Evolutionary conservation across 1,139 yeast species (phyloP), one percentile per base, ranked within the genome.

Genomic region (Lodderomyces elongisporus): DNA sequence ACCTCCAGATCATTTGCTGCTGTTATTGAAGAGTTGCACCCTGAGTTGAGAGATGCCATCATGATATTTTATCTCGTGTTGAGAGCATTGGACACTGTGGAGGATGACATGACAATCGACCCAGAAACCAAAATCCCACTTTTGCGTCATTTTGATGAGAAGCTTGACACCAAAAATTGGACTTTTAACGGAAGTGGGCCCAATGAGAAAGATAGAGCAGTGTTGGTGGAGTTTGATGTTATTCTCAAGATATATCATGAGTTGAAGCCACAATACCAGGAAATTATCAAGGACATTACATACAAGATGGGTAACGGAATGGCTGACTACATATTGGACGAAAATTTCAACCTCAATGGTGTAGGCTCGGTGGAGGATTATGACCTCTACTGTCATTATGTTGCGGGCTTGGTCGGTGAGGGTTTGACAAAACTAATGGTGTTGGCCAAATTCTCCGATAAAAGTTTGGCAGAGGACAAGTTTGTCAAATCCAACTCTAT

Each of bases 361-460:
- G 80, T 91, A 28, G 68, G 66, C 32, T 85, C 96, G 2, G 58
- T 84, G 30, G 67, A 74, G 42, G 98, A 88, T 52, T 93, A 83
- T 54, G 91, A 93, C 54, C 67, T 80, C 43, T 91, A 91, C 66
- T 91, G 99, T 58, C 93, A 89, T 60, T 87, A 89, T 52, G 99
- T 91, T 38, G 99, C 99, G 1, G 99, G 98, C 2, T 69, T 93
- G 36, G 97, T 91, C 28, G 99, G 99, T 35, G 96, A 88, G 52
- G 98, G 98, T 2, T 67, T 88, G 46, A 88, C 97, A 8, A 74
- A 82, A 42, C 66, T 93, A 60, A 77, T 88, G 52, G 79, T 79
- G 15, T 66, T 75, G 34, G 91, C 93, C 12, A 58, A 66, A 5
- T 81, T 82, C 49, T 76, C 80, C 31, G 79, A 79, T 35, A 52